Conservation (phyloP, 2,329 filamentous ascomycete genomes). For the Lasiodiplodia hormozganensis region DNA sequence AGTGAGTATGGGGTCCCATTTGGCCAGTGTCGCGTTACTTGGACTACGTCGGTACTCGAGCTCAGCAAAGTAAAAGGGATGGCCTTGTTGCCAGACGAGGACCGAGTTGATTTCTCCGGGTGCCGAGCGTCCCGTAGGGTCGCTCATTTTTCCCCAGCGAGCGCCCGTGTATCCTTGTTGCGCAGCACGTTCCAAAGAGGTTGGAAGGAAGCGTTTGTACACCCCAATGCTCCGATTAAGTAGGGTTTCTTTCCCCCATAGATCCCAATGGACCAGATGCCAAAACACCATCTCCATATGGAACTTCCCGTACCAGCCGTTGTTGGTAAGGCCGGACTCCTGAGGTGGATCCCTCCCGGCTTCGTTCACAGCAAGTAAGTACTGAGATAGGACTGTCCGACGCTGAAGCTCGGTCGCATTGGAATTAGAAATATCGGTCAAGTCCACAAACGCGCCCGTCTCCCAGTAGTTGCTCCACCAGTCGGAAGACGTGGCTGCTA, state of each 20-base stretch:
- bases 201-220: conserved; percentile 56
- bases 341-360: conserved; percentile 59
- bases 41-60: conserved; percentile 59
- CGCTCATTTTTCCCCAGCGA: conserved; percentile 64
- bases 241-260: conserved; percentile 58
- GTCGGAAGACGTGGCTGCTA: conserved; percentile 42
- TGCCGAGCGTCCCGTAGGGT: conserved; percentile 61
- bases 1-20: conserved; percentile 62
- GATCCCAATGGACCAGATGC: conserved; percentile 60
- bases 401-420: conserved; percentile 60
- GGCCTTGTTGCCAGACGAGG: conserved; percentile 69
- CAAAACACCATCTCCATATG: conserved; percentile 64
- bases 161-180: conserved; percentile 52
- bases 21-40: conserved; percentile 51
- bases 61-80: conserved; percentile 67
- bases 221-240: conserved; percentile 56
- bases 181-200: conserved; percentile 44
- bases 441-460: conserved; percentile 60
- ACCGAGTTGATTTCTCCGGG: conserved; percentile 68
- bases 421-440: conserved; percentile 48
- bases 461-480: conserved; percentile 62
- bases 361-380: conserved; percentile 60
- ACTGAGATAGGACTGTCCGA: conserved; percentile 61
- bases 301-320: conserved; percentile 65
- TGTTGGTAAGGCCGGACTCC: conserved; percentile 58